These are phyloP conservation scores for Selaginella moellendorffii DNA, from an alignment of 75 land plant species.

Conservation along the genomic window DNA sequence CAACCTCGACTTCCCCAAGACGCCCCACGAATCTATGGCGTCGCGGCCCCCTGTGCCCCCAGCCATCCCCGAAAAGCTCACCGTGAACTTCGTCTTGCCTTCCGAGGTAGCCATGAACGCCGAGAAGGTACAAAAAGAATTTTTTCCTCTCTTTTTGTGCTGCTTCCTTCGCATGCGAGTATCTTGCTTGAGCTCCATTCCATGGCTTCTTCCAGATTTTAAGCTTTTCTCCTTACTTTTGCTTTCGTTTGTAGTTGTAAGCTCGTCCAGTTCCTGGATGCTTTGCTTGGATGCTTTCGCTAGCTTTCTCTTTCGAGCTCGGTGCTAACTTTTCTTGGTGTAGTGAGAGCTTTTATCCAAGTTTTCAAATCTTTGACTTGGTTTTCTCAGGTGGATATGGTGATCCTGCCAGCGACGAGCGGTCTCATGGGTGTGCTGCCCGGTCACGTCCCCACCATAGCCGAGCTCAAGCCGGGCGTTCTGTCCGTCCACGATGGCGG, in stretches of 20 bases:
- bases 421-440: constrained; percentile 97
- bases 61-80: constrained; percentile 81
- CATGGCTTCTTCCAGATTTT: too few relatives aligned
- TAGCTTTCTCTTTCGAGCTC: too few relatives aligned
- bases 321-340: too few relatives aligned
- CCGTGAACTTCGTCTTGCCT: constrained; percentile 78
- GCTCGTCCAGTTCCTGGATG: too few relatives aligned
- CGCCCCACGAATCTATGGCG: constrained; percentile 52
- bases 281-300: too few relatives aligned
- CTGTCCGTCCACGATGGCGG: constrained; percentile 77
- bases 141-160: neutral
- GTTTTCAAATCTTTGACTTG: too few relatives aligned
- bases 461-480: constrained; percentile 86
- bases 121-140: constrained; percentile 74
- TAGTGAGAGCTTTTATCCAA: too few relatives aligned
- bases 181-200: too few relatives aligned
- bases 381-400: constrained; percentile 74
- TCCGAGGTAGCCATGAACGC: constrained; percentile 38
- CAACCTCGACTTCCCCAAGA: constrained; percentile 50
- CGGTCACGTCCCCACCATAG: constrained; percentile 83
- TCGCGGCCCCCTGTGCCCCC: constrained; percentile 49
- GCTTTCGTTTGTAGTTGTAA: too few relatives aligned
- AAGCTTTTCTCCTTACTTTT: too few relatives aligned
- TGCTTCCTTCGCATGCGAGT: too few relatives aligned
- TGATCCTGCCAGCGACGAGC: constrained; percentile 74